Percentiles rank a stretch among this genome's conserved stretches.
These are phyloP conservation scores for Pythium utonaiense DNA, from an alignment of 352 stramenopile genomes.

Conservation along the genomic window DNA sequence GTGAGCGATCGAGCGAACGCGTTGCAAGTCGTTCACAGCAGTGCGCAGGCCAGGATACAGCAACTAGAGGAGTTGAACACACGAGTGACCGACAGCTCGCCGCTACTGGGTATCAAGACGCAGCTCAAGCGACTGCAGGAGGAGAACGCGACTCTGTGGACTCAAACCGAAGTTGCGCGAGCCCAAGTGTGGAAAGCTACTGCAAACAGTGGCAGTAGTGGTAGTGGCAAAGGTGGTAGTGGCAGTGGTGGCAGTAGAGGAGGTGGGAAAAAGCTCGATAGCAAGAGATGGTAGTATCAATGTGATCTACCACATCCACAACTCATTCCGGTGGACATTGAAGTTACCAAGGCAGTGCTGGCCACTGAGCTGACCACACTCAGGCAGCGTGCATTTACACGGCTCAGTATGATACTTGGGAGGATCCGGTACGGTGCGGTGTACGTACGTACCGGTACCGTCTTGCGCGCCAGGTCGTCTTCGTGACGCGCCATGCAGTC, in stretches of 20 bases:
- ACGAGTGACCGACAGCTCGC: slow-evolving; percentile 16
- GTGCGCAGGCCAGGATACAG: neutral
- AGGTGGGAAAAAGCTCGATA: neutral
- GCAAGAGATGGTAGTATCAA: too few relatives aligned
- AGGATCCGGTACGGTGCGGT: too few relatives aligned
- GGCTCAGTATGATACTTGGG: too few relatives aligned
- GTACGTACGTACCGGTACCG: too few relatives aligned
- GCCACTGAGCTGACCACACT: too few relatives aligned
- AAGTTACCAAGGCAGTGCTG: too few relatives aligned
- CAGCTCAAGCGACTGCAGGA: slow-evolving; percentile 37
- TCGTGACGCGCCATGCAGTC: too few relatives aligned
- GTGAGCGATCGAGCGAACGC: neutral
- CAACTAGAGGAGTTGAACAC: slow-evolving; percentile 10
- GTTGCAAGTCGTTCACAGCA: neutral
- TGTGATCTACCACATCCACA: too few relatives aligned
- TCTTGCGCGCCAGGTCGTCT: too few relatives aligned
- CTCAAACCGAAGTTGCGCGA: slow-evolving; percentile 38
- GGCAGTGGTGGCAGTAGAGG: neutral
- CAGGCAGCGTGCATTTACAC: too few relatives aligned
- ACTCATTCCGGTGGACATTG: too few relatives aligned
- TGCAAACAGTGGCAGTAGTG: neutral
- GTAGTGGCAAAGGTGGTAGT: neutral
- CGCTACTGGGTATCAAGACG: slow-evolving; percentile 36
- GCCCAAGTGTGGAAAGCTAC: slow-evolving; percentile 30
- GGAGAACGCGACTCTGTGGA: slow-evolving; percentile 38